Evolutionary conservation across 352 stramenopile genomes (phyloP), one percentile per base, ranked within the genome.

Genomic region (Globisporangium nagaii): DNA sequence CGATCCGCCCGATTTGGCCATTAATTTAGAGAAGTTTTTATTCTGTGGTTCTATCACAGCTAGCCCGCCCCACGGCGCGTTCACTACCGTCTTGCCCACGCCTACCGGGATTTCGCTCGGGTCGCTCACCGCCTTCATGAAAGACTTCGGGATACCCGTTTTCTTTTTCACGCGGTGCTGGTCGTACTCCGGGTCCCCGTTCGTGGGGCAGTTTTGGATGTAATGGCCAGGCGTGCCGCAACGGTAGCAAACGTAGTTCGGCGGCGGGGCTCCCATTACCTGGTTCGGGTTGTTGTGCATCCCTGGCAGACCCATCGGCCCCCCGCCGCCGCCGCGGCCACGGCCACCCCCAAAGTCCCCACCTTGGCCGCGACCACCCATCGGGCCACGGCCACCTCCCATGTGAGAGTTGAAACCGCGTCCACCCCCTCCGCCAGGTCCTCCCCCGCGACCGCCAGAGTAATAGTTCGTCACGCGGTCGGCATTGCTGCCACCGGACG

Each of bases 1-100:
- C 71, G 81, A 90, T 70, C 84, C 82, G 78, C 84, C 84, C 60
- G 82, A 92, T 61, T 82, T 83, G 59, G 78, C 78, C 75, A 94
- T 89, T 85, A 91, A 87, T 89, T 94, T 94, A 85, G 77, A 86
- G 75, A 94, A 94, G 64, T 92, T 89, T 75, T 91, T 88, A 86
- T 88, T 92, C 77, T 93, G 82, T 56, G 82, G 72, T 84, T 90
- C 82, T 86, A 94, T 90, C 63, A 94, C 83, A 79, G 84, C 84
- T 85, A 94, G 69, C 45, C 84, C 84, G 58, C 84, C 84, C 70
- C 80, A 85, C 34, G 82, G 84, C 49, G 79, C 82, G 59, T 90
- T 94, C 52, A 94, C 84, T 71, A 94, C 82, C 61, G 84, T 94
- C 69, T 90, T 90, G 49, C 84, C 84, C 49, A 72, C 73, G 42